phyloP scores from a whole-genome alignment of 805 yeast species.

The Kurtzmaniella cleridarum region DNA sequence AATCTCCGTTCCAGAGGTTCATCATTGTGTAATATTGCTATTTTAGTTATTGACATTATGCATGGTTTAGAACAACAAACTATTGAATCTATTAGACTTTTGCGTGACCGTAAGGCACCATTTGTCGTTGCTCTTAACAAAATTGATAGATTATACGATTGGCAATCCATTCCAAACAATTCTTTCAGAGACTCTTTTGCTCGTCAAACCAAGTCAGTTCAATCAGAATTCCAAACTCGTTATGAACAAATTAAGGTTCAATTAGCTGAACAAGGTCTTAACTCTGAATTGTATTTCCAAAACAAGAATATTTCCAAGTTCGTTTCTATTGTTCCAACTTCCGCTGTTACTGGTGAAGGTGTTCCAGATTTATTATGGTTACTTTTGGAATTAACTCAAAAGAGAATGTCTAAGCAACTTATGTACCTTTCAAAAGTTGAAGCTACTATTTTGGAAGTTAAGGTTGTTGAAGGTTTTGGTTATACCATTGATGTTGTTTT shows the following conservation, averaged over 20 bases:
- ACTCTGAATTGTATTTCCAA: slow-evolving; percentile 93
- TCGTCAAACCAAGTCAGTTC: slow-evolving; percentile 77
- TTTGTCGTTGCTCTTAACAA: slow-evolving; percentile 95
- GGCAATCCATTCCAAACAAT: slow-evolving; percentile 88
- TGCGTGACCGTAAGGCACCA: slow-evolving; percentile 97
- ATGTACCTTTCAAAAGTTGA: slow-evolving; percentile 92
- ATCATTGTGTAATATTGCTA: slow-evolving; percentile 97
- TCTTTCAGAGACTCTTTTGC: slow-evolving; percentile 92
- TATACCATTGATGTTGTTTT: slow-evolving; percentile 96
- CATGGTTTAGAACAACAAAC: slow-evolving; percentile 99
- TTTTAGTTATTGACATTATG: slow-evolving; percentile 96
- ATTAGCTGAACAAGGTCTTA: slow-evolving; percentile 95
- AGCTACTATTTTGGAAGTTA: slow-evolving; percentile 95
- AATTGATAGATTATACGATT: slow-evolving; percentile 94
- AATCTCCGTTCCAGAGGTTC: slow-evolving; percentile 98
- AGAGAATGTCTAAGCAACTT: slow-evolving; percentile 97
- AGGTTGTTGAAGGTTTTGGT: slow-evolving; percentile 97
- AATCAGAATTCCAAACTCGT: slow-evolving; percentile 87
- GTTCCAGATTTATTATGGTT: slow-evolving; percentile 97
- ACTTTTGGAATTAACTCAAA: slow-evolving; percentile 90
- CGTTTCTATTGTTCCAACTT: slow-evolving; percentile 96
- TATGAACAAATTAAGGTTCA: slow-evolving; percentile 81
- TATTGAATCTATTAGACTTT: slow-evolving; percentile 82
- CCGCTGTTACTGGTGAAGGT: slow-evolving; percentile 99
- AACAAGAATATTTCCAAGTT: slow-evolving; percentile 90